Percentiles rank a stretch among this genome's conserved stretches.
These are phyloP conservation scores for Gracilaria domingensis DNA, from an alignment of 23 red algal genomes.

Conservation along the genomic window DNA sequence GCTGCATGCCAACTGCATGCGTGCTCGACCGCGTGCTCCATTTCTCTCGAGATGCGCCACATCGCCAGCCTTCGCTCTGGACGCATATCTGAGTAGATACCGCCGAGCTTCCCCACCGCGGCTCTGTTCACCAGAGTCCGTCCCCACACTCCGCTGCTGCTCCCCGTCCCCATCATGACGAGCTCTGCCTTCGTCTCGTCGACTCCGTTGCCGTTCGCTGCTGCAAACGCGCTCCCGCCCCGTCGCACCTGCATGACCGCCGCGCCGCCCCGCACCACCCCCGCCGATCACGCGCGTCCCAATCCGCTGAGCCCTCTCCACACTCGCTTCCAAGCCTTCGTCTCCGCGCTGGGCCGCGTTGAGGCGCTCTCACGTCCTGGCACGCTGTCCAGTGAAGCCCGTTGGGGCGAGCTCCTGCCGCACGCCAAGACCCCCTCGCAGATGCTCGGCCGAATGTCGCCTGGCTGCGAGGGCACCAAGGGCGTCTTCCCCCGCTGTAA, in stretches of 20 bases:
- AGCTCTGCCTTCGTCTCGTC: not conserved
- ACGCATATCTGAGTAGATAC: no score
- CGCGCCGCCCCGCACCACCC: not conserved
- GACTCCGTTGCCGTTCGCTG: not conserved
- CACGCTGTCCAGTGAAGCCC: conserved; percentile 6
- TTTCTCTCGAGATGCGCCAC: no score
- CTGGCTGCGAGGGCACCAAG: conserved; percentile 86
- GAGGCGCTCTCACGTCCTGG: conserved; percentile 45
- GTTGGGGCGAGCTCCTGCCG: conserved; percentile 39
- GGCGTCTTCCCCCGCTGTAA: conserved; percentile 86
- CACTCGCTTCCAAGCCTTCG: not conserved
- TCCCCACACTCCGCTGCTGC: not conserved
- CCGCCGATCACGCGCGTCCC: not conserved
- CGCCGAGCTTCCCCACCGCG: not conserved
- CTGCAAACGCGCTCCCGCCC: not conserved
- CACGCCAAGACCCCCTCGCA: conserved; percentile 70
- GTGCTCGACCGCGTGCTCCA: no score
- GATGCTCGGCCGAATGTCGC: conserved; percentile 81
- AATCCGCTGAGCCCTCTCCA: not conserved
- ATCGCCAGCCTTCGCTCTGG: no score
- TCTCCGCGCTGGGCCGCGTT: not conserved
- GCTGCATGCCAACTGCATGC: not conserved
- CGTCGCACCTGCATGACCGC: conserved; percentile 4
- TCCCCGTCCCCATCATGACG: not conserved
- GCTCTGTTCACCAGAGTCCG: no score